phyloP scores from a whole-genome alignment of 768 basidiomycete species.

The Trametes punicea region DNA sequence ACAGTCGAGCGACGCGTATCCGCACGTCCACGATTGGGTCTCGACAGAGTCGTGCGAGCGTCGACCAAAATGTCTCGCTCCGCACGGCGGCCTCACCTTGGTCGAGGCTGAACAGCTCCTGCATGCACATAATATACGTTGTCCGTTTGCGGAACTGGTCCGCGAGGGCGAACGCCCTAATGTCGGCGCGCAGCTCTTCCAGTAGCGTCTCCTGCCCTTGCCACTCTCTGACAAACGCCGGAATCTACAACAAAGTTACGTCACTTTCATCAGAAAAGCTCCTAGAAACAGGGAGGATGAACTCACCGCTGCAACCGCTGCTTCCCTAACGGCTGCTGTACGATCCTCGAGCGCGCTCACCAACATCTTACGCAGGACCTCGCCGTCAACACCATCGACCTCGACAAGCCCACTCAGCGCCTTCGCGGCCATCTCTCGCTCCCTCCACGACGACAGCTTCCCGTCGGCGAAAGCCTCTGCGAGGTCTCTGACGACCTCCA shows the following conservation, averaged over 20 bases:
- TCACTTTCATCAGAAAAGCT: background rate
- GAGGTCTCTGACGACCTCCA: conserved; percentile 39
- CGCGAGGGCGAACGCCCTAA: conserved; percentile 20
- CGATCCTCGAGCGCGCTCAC: conserved; percentile 64
- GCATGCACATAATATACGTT: conserved; percentile 75
- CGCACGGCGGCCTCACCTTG: conserved; percentile 36
- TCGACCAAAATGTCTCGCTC: conserved; percentile 48
- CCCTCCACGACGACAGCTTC: conserved; percentile 69
- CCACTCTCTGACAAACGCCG: conserved; percentile 21
- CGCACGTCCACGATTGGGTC: conserved; percentile 82
- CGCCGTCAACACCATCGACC: conserved; percentile 40
- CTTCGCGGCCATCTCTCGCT: conserved; percentile 66
- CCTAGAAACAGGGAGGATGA: background rate
- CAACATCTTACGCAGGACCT: conserved; percentile 53
- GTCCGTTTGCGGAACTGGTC: conserved; percentile 19
- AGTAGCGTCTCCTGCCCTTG: conserved; percentile 10
- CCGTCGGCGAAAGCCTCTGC: conserved; percentile 53
- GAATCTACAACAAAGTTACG: conserved; percentile 10
- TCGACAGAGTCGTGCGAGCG: conserved; percentile 51
- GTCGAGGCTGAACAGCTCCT: conserved; percentile 48
- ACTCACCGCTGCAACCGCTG: conserved; percentile 64
- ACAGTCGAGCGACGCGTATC: conserved; percentile 78
- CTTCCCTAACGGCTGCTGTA: conserved; percentile 83
- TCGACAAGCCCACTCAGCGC: conserved; percentile 49
- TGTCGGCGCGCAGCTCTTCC: conserved; percentile 18